phyloP scores from a whole-genome alignment of 2,329 filamentous ascomycete genomes.

The Colletotrichum shisoi region DNA sequence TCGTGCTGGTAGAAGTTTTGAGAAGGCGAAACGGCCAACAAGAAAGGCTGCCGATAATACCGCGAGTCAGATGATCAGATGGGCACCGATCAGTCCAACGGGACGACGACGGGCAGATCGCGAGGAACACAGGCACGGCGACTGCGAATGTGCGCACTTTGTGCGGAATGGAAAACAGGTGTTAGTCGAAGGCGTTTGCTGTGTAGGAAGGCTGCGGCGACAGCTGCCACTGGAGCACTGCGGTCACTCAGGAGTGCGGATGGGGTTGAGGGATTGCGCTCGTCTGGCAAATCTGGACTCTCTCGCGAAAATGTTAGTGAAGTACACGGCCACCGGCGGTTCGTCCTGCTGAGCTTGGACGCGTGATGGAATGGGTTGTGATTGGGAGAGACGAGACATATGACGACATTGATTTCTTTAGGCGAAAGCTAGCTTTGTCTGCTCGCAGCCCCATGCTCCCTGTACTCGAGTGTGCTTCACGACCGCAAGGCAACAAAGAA shows the following conservation, averaged over 20 bases:
- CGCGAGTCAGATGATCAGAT: neutral
- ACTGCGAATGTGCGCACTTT: neutral
- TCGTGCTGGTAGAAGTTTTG: neutral
- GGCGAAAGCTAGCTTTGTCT: neutral
- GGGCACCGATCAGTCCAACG: conserved; percentile 15
- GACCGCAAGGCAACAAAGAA: neutral
- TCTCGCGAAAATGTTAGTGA: neutral
- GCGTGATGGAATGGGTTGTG: neutral
- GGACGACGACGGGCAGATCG: conserved; percentile 23
- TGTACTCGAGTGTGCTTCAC: neutral
- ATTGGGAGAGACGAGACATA: conserved; percentile 12
- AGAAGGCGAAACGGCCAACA: neutral
- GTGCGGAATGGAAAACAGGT: neutral
- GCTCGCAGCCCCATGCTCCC: neutral
- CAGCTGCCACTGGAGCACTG: too few relatives aligned
- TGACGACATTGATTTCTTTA: conserved; percentile 34
- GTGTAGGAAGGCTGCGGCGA: too few relatives aligned
- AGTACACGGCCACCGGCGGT: conserved; percentile 10
- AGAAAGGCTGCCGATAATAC: conserved; percentile 3
- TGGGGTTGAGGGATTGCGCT: conserved; percentile 12
- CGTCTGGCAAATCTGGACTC: neutral
- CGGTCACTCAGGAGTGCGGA: conserved; percentile 4
- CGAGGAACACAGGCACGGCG: neutral
- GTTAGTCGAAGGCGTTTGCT: neutral
- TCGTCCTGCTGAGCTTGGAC: conserved; percentile 11